A percentile compares a stretch with the other conserved stretches of the same genome.
Evolutionary conservation across 139 green algal species (phyloP).

Genomic region (Edaphochlamys debaryana): DNA sequence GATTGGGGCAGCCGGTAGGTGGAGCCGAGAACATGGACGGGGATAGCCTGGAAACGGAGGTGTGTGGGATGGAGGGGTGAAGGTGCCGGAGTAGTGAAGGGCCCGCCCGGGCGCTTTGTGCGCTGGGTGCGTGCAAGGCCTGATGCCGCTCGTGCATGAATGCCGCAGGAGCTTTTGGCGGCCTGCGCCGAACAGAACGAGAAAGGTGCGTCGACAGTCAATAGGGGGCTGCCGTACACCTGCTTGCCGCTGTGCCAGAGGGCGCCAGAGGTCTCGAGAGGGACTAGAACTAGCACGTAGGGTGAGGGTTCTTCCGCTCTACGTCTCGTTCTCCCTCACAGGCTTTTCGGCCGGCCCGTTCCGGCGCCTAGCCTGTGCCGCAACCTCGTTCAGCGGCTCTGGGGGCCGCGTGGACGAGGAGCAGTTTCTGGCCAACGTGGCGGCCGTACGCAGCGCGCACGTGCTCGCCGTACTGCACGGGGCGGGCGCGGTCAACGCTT

Average conservation of each 20-base stretch:
- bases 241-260: too few relatives aligned
- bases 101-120: too few relatives aligned
- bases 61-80: neutral
- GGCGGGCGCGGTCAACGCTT: slow-evolving; percentile 19
- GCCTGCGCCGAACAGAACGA: neutral
- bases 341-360: slow-evolving; percentile 4
- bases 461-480: slow-evolving; percentile 33
- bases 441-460: slow-evolving; percentile 17
- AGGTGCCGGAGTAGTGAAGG: neutral
- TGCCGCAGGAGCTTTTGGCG: neutral
- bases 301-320: too few relatives aligned
- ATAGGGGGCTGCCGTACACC: neutral
- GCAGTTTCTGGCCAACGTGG: slow-evolving; percentile 18
- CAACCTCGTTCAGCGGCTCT: neutral
- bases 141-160: neutral
- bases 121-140: too few relatives aligned
- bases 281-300: too few relatives aligned
- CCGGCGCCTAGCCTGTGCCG: neutral
- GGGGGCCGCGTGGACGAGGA: neutral
- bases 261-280: too few relatives aligned
- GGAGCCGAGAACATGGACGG: too few relatives aligned
- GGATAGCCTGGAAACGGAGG: neutral
- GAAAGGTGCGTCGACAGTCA: neutral
- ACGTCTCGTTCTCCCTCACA: neutral
- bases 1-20: neutral